Base-by-base conservation (phyloP, 306 rosid genomes). In the Cucurbita moschata region DNA sequence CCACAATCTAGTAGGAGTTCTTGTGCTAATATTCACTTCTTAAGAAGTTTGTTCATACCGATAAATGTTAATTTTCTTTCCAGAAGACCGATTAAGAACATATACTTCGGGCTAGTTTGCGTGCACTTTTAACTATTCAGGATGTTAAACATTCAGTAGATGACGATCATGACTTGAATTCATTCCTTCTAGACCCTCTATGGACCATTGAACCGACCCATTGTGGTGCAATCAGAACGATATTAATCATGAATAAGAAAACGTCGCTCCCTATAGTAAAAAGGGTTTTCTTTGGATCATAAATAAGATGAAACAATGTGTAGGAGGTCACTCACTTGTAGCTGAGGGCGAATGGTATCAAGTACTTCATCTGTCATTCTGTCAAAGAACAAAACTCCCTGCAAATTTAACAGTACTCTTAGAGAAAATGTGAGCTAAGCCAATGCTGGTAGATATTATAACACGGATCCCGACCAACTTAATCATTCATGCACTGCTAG, bases 351-450 rank as follows among this genome's bases (percentile, higher is more conserved):
- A 71, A 90, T 81, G 53, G 85, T 75, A 23, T 84, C 88, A 40
- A 90, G 87, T 83, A 89, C 91, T 56, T 81, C 87, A n/a, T 87
- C 96, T 38, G 82, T 85, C 98, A 94, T 94, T 86, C 96, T 87
- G 58, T 94, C 97, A 71, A 94, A 90, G 87, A 90, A 94, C 75
- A 94, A 86, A 67, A 87, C 60, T 35, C 97, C 98, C 98, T 90
- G 86, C 76, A 85, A 23, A 78, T 72, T 79, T 58, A 69, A 57
- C 35, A 60, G 57, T 14, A 44, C 60, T 26, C 44, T 46, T 67
- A 76, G 61, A 49, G 49, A 49, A 67, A 42, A 63, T 37, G 7
- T 39, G 71, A 64, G n/a, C 71, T 18, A 10, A 64, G 5, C 26
- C 35, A 64, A 9, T 64, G 71, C 35, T 64, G 49, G 51, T 42